Conservation (phyloP, 208 protist species). For the Trypanosoma caninum region DNA sequence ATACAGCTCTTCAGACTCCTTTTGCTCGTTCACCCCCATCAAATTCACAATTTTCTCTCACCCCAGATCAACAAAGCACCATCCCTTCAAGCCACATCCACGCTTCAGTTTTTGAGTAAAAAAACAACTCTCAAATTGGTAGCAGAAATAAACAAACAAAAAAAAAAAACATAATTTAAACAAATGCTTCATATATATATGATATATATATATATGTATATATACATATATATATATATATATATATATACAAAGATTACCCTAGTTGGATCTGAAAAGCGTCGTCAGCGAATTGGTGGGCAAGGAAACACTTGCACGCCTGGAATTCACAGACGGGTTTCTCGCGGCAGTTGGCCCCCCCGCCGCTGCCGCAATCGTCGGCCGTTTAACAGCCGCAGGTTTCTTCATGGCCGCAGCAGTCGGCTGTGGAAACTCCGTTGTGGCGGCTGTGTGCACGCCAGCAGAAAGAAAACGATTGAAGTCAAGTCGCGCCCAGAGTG, state of each 20-base stretch:
- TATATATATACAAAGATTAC: background rate
- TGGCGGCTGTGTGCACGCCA: background rate
- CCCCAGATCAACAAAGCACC: too few species aligned
- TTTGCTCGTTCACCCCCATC: too few species aligned
- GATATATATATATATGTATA: too few species aligned
- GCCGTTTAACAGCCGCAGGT: background rate
- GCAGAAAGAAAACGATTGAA: constrained; percentile 73
- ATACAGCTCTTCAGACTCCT: too few species aligned
- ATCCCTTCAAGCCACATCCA: too few species aligned
- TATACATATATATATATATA: background rate
- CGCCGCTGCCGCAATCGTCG: background rate
- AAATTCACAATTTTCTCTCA: too few species aligned
- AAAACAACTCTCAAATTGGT: too few species aligned
- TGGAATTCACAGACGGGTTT: background rate
- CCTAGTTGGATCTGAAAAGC: background rate
- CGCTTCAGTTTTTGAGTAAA: too few species aligned
- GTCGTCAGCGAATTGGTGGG: background rate
- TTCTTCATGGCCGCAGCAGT: background rate
- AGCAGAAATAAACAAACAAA: too few species aligned
- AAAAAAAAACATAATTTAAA: too few species aligned
- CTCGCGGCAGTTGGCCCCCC: background rate
- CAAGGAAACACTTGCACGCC: background rate
- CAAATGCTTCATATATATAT: too few species aligned
- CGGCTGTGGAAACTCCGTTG: constrained; percentile 12
- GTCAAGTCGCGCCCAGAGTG: constrained; percentile 76